Evolutionary conservation across 306 rosid species (phyloP), one percentile per base, ranked within the genome.

Genomic region (Gillenia trifoliata): DNA sequence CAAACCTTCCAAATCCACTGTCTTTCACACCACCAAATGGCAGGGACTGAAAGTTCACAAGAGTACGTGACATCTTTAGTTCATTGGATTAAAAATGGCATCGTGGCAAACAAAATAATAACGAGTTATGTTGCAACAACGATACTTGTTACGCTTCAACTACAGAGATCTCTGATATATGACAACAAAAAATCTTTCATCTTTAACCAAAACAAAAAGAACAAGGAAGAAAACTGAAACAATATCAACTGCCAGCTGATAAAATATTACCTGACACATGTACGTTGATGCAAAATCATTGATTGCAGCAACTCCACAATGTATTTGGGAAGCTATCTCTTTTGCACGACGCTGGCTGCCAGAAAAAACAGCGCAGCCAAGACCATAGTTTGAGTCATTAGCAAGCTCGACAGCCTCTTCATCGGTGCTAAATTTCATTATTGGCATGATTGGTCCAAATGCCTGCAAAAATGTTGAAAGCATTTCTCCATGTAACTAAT

Each of bases 1-100:
- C 96, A 34, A 94, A 92, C 81, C 99, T 86, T 72, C 99, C 99
- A 82, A 94, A 94, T 77, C 99, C 98, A 66, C 98, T 92, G 77
- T 90, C 85, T 83, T 94, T 94, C 56, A 92, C 92, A 1, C 97
- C 99, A 34, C 99, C 99, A 80, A 90, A 94, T 61, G 99, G 99
- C 71, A 94, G 85, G 78, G 99, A 92, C 99, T 94, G 88, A 66
- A 87, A 84, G 83, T 78, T 62, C 68, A 81, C 20, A 64, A 74
- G 59, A 76, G 73, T 68, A 83, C 23, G 66, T 74, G 64, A 76
- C 73, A 69, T 61, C 47, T 63, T 82, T 47, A 66, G 64, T 31
- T 63, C 20, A 23, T 43, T 11, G 63, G 41, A 83, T 72, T 23
- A 71, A 72, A 22, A 55, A 76, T 71, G 66, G 3, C 72, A 29